Base-by-base conservation (phyloP, 352 stramenopile species). In the Thraustotheca clavata region DNA sequence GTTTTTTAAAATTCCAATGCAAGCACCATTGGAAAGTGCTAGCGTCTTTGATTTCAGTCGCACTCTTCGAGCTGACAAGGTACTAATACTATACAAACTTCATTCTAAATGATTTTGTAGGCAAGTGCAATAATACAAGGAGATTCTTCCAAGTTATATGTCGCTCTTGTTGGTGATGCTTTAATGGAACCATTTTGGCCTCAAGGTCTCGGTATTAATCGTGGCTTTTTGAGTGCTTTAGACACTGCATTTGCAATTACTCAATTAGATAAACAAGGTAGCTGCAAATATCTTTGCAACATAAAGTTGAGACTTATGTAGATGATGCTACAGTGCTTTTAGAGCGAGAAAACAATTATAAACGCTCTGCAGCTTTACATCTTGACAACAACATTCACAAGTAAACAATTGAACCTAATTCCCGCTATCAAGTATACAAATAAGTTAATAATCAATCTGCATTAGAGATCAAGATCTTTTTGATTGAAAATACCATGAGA, bases 161-260 rank as follows among this genome's bases (percentile, higher is more conserved):
- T 89, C 29, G 80, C 82, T 0, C 68, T 90, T 26, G 85, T 94
- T 26, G 84, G 84, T 27, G 84, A 94, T 46, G 75, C 82, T 36
- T 69, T 94, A 35, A 86, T 94, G 49, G 84, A 94, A 66, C 84
- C 84, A 34, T 94, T 94, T 74, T 94, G 84, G 84, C 84, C 82
- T 2, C 82, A 94, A 50, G 84, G 84, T 5, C 73, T 94, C 9
- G 84, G 84, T 62, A 89, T 80, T 29, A 91, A 86, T 46, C 80
- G 84, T 26, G 84, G 84, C 49, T 94, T 94, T 71, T 73, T 91
- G 48, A 76, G 80, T 22, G 84, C 80, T 7, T 73, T 94, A 36
- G 83, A 94, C 47, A 77, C 70, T 16, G 82, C 79, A 38, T 91
- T 77, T 83, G 88, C 89, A 79, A 73, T 90, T 36, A 72, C 80